Conservation (phyloP, 495 filamentous ascomycete species). For the Podospora australis region DNA sequence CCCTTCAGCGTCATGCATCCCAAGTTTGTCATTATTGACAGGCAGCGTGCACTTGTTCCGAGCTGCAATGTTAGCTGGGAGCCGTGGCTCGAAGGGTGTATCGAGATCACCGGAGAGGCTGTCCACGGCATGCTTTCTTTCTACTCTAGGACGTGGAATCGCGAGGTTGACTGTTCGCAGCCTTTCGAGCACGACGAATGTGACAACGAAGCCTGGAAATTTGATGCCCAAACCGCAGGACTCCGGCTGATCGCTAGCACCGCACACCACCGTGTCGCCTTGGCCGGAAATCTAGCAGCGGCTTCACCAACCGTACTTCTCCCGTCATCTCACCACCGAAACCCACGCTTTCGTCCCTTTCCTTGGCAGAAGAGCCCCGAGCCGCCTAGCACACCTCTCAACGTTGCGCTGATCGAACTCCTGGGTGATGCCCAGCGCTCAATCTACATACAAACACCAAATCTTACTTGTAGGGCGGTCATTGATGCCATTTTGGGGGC, state of each 20-base stretch:
- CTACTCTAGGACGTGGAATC: conserved; percentile 53
- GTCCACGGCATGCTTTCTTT: conserved; percentile 51
- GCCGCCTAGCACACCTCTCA: conserved; percentile 60
- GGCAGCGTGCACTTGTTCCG: conserved; percentile 52
- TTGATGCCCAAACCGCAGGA: conserved; percentile 5
- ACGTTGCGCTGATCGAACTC: conserved; percentile 51
- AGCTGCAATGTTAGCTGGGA: conserved; percentile 76
- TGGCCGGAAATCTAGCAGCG: not conserved
- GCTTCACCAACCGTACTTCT: conserved; percentile 50
- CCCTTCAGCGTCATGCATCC: conserved; percentile 74
- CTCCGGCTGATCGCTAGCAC: conserved; percentile 11
- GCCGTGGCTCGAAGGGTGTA: conserved; percentile 64
- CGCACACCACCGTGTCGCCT: conserved; percentile 7
- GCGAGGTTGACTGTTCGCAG: conserved; percentile 5
- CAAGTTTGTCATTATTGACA: conserved; percentile 67
- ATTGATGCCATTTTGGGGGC: conserved; percentile 48
- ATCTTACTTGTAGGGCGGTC: conserved; percentile 56
- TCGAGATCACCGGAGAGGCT: conserved; percentile 51
- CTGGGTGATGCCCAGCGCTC: conserved; percentile 42
- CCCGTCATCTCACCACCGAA: conserved; percentile 60
- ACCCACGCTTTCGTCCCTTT: conserved; percentile 46
- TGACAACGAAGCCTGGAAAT: not conserved
- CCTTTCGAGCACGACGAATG: not conserved
- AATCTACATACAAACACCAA: conserved; percentile 66
- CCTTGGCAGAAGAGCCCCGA: conserved; percentile 38